These are phyloP conservation scores for Populus davidiana DNA, from an alignment of 345 rosid species.

Conservation along the genomic window DNA sequence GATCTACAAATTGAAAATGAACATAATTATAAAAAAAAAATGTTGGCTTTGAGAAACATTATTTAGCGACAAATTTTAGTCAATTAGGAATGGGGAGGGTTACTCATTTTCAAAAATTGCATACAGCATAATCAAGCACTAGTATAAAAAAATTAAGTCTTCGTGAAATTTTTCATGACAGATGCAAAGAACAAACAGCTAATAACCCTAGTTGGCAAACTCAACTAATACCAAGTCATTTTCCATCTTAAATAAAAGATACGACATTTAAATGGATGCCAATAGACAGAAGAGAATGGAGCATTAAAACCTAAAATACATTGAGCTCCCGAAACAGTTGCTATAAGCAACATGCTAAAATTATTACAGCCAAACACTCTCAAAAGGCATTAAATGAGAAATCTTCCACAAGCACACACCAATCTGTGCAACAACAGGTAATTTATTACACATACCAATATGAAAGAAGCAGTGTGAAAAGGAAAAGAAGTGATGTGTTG, in stretches of 20 bases:
- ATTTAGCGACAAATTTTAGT: background rate
- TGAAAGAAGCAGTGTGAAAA: background rate
- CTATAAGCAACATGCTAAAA: background rate
- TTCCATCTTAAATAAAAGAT: background rate
- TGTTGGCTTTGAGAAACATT: background rate
- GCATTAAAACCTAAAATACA: background rate
- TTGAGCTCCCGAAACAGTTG: background rate
- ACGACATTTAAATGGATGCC: background rate
- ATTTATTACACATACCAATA: background rate
- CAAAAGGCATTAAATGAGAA: no score
- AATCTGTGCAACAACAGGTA: no score
- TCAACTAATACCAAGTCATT: background rate
- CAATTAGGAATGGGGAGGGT: background rate
- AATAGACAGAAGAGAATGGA: background rate
- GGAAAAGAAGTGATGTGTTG: background rate
- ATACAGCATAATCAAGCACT: background rate
- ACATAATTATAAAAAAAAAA: background rate
- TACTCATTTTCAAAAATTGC: background rate
- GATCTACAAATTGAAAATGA: constrained; percentile 47
- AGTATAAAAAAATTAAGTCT: background rate
- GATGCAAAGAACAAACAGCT: background rate
- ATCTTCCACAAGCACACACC: no score
- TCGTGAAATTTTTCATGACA: background rate
- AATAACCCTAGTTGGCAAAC: background rate
- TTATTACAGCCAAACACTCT: background rate